These are phyloP conservation scores for Fusarium udum DNA, from an alignment of 2,329 filamentous ascomycete species.

Conservation along the genomic window DNA sequence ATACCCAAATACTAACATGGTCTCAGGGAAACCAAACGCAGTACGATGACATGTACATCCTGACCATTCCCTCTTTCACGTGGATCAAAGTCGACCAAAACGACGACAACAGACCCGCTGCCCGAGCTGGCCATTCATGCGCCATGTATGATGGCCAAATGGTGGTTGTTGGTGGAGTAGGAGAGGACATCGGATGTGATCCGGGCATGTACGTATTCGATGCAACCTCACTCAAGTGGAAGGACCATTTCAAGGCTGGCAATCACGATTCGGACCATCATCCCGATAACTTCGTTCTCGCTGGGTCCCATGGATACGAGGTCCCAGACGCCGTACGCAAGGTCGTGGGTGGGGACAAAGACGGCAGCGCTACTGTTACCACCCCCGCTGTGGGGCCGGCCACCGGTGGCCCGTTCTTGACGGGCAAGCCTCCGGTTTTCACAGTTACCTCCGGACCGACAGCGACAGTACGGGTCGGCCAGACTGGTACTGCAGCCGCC, in stretches of 20 bases:
- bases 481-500: constrained; percentile 43
- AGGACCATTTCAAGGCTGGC: constrained; percentile 68
- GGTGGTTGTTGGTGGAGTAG: constrained; percentile 71
- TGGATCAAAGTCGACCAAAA: constrained; percentile 66
- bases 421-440: constrained; percentile 74
- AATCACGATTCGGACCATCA: constrained; percentile 66
- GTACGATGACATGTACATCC: constrained; percentile 72
- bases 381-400: constrained; percentile 61
- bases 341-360: constrained; percentile 60
- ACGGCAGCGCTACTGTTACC: constrained; percentile 63
- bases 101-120: constrained; percentile 64
- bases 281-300: constrained; percentile 56
- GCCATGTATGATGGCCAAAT: constrained; percentile 69
- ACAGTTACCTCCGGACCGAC: constrained; percentile 66
- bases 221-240: constrained; percentile 66
- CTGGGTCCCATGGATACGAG: constrained; percentile 60
- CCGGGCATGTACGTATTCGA: constrained; percentile 75
- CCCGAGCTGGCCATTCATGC: constrained; percentile 59
- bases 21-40: constrained; percentile 58
- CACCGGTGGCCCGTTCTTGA: constrained; percentile 75
- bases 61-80: constrained; percentile 69
- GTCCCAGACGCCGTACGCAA: constrained; percentile 62
- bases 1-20: constrained; percentile 8
- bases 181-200: constrained; percentile 61
- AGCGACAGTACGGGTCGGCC: constrained; percentile 51